Base-by-base conservation (phyloP, 306 rosid genomes). In the Luffa aegyptiaca region DNA sequence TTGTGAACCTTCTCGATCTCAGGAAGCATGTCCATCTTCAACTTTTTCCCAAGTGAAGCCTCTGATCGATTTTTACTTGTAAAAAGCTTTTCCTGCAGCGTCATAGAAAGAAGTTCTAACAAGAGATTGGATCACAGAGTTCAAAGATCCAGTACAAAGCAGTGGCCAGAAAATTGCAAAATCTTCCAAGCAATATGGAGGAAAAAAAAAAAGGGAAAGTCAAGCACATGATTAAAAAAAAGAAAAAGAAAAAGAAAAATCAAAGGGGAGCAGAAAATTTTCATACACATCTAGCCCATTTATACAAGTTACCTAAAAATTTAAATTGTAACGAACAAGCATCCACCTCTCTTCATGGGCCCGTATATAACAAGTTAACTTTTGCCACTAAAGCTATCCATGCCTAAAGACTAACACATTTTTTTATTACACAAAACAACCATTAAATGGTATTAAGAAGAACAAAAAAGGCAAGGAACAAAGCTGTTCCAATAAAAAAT, bases 1-100 rank as follows among this genome's bases (percentile, higher is more conserved):
- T 96, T 96, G 56, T 93, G 99, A 83, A 86, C 98, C 87, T 89
- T 96, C 89, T 96, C 99, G 81, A 96, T 89, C 90, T 96, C 99
- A 51, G 97, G 94, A 85, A 96, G 97, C 97, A 96, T 90, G 91
- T 93, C 98, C 53, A 85, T 90, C 90, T 90, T 96, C 86, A 96
- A 85, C 87, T 86, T 93, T 89, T 96, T 96, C 59, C 98, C 99
- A 41, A 96, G 80, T 18, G 94, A 92, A 81, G 83, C 88, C 90
- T 96, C 99, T 33, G 96, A 86, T 82, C 98, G 90, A 83, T 88
- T 96, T 85, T 87, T 90, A 89, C 99, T 93, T 14, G 92, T 76
- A 84, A 93, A 96, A 85, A 96, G 99, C 84, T 96, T 96, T 82
- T 93, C 99, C 99, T 96, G 88, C 39, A 73, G 73, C 36, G 64